A percentile compares a stretch with the other conserved stretches of the same genome.
Evolutionary conservation across 148 eudicot species (phyloP).

Genomic region (Silene latifolia): DNA sequence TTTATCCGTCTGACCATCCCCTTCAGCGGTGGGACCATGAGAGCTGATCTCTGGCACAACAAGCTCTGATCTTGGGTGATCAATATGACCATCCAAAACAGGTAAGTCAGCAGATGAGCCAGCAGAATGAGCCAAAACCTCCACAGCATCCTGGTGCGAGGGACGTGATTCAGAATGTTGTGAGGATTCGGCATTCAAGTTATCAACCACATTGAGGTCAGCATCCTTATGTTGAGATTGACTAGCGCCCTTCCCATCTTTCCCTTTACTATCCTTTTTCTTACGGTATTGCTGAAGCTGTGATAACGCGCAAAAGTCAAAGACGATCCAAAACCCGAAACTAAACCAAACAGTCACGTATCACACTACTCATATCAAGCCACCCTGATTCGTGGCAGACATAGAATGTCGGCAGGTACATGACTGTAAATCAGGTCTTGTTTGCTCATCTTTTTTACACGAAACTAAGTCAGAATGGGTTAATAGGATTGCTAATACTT

Average conservation of each 20-base stretch:
- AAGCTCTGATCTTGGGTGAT: constrained; percentile 24
- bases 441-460: not conserved
- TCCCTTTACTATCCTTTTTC: constrained; percentile 66
- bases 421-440: not conserved
- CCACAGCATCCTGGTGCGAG: constrained; percentile 23
- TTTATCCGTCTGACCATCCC: constrained; percentile 8
- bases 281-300: constrained; percentile 94
- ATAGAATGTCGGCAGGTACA: not conserved
- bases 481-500: too few species aligned
- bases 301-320: constrained; percentile 19
- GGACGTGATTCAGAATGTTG: constrained; percentile 32
- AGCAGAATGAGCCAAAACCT: constrained; percentile 12
- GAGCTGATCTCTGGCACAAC: constrained; percentile 21
- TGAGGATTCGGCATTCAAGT: constrained; percentile 23
- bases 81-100: constrained; percentile 19
- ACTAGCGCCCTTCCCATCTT: constrained; percentile 37
- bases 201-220: constrained; percentile 25
- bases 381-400: not conserved
- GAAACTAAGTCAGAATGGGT: too few species aligned
- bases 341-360: not conserved
- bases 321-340: constrained; percentile 15
- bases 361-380: not conserved
- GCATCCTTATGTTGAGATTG: constrained; percentile 37
- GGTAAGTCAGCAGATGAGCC: constrained; percentile 7
- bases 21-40: constrained; percentile 13